Evolutionary conservation across 768 basidiomycete genomes (phyloP), one percentile per base, ranked within the genome.

Genomic region (Panaeolus cyanescens): DNA sequence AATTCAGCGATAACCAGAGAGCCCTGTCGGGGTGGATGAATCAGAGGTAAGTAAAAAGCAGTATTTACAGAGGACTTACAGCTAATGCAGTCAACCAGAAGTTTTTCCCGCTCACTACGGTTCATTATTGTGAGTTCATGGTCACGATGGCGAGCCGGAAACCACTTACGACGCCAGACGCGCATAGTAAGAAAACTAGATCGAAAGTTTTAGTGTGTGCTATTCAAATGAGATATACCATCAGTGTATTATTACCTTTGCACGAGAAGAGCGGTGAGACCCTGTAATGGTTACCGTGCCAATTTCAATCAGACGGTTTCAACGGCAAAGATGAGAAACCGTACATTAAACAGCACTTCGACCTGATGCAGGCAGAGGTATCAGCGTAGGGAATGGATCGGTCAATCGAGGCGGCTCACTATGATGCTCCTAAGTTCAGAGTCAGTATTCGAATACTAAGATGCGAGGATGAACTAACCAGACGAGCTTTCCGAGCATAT

Each of bases 131-230:
- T 42, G 25, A 50, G 55, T 56, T 9, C 62, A 57, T 37, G 45
- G 30, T n/a, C 53, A 17, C n/a, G 19, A 30, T 37, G 22, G 55
- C 32, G 37, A 55, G 8, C 1, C 4, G 32, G 32, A 40, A 36
- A 40, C 25, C n/a, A 64, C 70, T 58, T 63, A 74, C 71, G 61
- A 33, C 64, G 63, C 71, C 71, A 74, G 37, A 74, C 64, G 25
- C 73, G 68, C 64, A 67, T 45, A 31, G 70, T 64, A 34, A 74
- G 61, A 60, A 74, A 74, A 63, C 73, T 73, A 32, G 30, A 42
- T 33, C 13, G 56, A 15, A 31, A 30, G 10, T 5, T 15, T 59
- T 34, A 31, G 25, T n/a, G 31, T 33, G 32, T 45, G 17, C 33
- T 53, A 15, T 36, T 59, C 30, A 55, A 32, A 20, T 42, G 39